Base-by-base conservation (phyloP, 371 early-diverging fungal species). In the Apophysomyces trapeziformis region DNA sequence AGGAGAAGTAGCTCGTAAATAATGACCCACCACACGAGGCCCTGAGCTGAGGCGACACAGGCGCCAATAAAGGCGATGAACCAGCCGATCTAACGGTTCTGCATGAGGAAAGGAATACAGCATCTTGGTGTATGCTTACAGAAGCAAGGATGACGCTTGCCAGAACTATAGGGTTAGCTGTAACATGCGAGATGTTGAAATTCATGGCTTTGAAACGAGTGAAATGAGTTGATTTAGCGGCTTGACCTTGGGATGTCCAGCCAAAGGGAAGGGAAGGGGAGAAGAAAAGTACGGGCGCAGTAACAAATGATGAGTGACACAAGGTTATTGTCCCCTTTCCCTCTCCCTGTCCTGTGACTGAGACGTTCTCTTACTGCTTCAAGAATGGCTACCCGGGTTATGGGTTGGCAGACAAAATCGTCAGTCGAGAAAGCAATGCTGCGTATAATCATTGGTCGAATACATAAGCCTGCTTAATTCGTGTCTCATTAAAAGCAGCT, bases 1-100 rank as follows among this genome's bases (percentile, higher is more conserved):
- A 68, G 36, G 32, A 68, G 47, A 9, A 21, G 38, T 9, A 72
- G 57, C 57, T 72, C 68, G 35, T 72, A 68, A 36, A 68, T 46
- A 60, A 72, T 68, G 54, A 72, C 62, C 72, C 72, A 72, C 72
- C 72, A 72, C 14, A 58, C 61, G 9, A 64, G 62, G 32, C 72
- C 72, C 37, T 62, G 65, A 46, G 65, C 39, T 5, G 57, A 61
- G 7, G 65, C 43, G 12, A 64, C 13, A 41, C 68, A 65, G 13
- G 66, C 60, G 44, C 64, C 67, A 44, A 68, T 46, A 41, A 65
- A 65, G 5, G 60, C 18, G 46, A 68, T 46, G 12, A 72, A 36
- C 72, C 72, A 72, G 5, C 68, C 72, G 16, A 68, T 37, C 72
- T 67, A 46, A 38, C 16, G 21, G 54, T 21, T 21, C 54, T 54